phyloP scores from a whole-genome alignment of 257 asterid species.

The Nicotiana otophora region DNA sequence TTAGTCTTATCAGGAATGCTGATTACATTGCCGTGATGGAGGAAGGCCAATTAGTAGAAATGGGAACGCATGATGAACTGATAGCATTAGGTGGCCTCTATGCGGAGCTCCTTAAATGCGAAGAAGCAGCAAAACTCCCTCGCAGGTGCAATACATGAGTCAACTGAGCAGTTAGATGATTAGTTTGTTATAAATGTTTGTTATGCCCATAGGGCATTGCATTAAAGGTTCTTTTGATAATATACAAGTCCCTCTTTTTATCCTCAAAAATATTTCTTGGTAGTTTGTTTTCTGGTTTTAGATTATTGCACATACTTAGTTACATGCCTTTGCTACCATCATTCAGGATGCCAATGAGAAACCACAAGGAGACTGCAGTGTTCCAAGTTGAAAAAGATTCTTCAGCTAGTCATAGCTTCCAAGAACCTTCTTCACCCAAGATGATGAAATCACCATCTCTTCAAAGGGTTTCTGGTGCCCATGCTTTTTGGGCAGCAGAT shows the following conservation, averaged over 20 bases:
- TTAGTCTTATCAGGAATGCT: slow-evolving; percentile 89
- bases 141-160: slow-evolving; percentile 54
- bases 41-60: slow-evolving; percentile 98
- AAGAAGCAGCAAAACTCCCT: slow-evolving; percentile 98
- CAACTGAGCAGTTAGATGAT: slow-evolving; percentile 5
- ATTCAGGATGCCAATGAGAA: slow-evolving; percentile 87
- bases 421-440: slow-evolving; percentile 89
- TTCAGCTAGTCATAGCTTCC: slow-evolving; percentile 61
- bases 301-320: background rate
- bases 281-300: slow-evolving; percentile 1
- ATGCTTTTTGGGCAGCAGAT: slow-evolving; percentile 69
- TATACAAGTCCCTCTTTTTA: background rate
- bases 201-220: background rate
- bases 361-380: slow-evolving; percentile 65
- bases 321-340: slow-evolving; percentile 6
- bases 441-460: slow-evolving; percentile 95
- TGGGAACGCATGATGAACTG: slow-evolving; percentile 98
- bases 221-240: background rate
- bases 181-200: background rate
- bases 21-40: slow-evolving; percentile 99
- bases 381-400: slow-evolving; percentile 91
- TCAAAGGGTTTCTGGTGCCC: slow-evolving; percentile 70
- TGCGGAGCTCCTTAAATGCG: slow-evolving; percentile 93
- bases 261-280: background rate
- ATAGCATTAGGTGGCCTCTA: slow-evolving; percentile 92